A percentile compares a stretch with the other conserved stretches of the same genome.
Conservation (phyloP, 371 early-diverging fungal species). For the Capillidium rhysosporum region DNA sequence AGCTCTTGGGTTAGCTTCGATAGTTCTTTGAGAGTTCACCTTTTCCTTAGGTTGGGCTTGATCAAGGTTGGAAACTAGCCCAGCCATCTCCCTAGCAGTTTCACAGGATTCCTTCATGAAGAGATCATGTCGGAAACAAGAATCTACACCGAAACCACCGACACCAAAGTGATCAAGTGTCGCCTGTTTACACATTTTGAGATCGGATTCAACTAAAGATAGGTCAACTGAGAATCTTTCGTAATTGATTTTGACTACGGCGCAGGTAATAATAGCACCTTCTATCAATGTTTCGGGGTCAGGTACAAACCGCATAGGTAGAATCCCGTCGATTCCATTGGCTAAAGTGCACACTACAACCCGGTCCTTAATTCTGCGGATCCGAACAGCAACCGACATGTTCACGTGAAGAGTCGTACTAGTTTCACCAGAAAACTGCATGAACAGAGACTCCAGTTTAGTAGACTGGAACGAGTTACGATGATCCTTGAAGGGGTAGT, state of each 20-base stretch:
- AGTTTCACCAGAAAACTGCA: slow-evolving; percentile 77
- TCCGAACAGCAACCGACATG: slow-evolving; percentile 38
- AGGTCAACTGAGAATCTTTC: slow-evolving; percentile 60
- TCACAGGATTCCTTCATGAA: slow-evolving; percentile 13
- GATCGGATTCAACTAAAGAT: slow-evolving; percentile 27
- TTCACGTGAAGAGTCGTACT: slow-evolving; percentile 38
- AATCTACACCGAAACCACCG: slow-evolving; percentile 32
- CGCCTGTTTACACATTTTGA: slow-evolving; percentile 21
- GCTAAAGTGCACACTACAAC: slow-evolving; percentile 52
- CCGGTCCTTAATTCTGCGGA: slow-evolving; percentile 41
- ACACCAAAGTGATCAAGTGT: slow-evolving; percentile 39
- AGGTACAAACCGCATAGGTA: slow-evolving; percentile 37
- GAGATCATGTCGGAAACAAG: slow-evolving; percentile 24
- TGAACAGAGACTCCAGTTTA: slow-evolving; percentile 41
- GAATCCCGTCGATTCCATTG: slow-evolving; percentile 69
- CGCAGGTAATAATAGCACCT: slow-evolving; percentile 48
- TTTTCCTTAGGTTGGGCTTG: neutral
- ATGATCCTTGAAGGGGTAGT: slow-evolving; percentile 61
- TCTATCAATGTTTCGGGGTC: slow-evolving; percentile 33
- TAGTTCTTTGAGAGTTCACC: neutral
- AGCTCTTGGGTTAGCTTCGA: slow-evolving; percentile 21
- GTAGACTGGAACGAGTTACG: slow-evolving; percentile 41
- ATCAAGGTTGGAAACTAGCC: neutral
- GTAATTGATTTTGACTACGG: slow-evolving; percentile 54
- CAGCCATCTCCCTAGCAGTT: no score